Percentiles rank a stretch among this genome's conserved stretches.
Conservation (phyloP, 305 asterid species). For the Solanum aculeatissimum region DNA sequence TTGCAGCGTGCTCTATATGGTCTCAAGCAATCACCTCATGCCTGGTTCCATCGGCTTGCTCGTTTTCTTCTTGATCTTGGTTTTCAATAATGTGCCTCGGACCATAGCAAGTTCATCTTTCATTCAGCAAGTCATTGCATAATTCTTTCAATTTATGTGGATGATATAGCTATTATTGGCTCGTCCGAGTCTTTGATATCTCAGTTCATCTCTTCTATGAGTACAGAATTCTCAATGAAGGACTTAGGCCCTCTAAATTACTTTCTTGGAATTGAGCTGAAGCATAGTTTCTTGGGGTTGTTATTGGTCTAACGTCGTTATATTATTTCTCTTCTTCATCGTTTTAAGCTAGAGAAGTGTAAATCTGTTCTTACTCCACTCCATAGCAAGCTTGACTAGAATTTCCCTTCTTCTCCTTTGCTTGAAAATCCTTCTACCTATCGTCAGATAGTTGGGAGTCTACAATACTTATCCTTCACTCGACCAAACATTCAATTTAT, state of each 20-base stretch:
- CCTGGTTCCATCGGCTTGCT: not conserved
- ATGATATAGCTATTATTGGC: not conserved
- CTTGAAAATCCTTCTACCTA: not conserved
- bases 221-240: too few species aligned
- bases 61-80: not conserved
- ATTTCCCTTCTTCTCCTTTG: not conserved
- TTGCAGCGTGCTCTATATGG: not conserved
- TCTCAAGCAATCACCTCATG: not conserved
- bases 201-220: too few species aligned
- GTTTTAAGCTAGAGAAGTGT: not conserved
- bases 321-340: not conserved
- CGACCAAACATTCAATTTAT: too few species aligned
- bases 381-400: not conserved
- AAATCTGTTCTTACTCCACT: not conserved
- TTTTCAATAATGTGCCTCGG: too few species aligned
- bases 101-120: not conserved
- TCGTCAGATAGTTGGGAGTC: not conserved
- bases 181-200: too few species aligned
- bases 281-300: not conserved
- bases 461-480: too few species aligned
- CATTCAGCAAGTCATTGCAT: not conserved
- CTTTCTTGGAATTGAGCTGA: too few species aligned
- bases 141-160: not conserved
- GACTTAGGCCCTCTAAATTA: too few species aligned
- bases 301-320: too few species aligned